phyloP scores from a whole-genome alignment of 164 flowering plant genomes.

The Vitis amurensis region DNA sequence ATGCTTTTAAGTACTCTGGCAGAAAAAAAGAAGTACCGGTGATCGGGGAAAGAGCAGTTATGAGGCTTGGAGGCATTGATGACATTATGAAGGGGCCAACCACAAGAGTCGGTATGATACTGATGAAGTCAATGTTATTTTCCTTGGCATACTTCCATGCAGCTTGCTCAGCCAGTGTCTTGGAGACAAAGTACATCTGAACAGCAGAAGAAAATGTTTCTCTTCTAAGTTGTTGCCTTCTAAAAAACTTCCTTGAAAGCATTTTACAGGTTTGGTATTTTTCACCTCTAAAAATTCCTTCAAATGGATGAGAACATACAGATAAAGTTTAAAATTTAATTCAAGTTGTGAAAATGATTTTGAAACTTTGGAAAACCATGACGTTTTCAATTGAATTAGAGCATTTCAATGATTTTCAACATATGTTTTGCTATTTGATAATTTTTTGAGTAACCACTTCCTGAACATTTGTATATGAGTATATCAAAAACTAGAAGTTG shows the following conservation, averaged over 20 bases:
- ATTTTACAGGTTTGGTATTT: too few relatives aligned
- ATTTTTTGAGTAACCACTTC: too few relatives aligned
- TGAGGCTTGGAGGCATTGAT: conserved; percentile 66
- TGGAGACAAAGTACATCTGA: conserved; percentile 73
- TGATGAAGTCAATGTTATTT: conserved; percentile 49
- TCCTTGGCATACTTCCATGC: conserved; percentile 60
- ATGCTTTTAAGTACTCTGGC: neutral
- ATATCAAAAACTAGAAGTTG: neutral
- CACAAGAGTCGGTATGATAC: conserved; percentile 57
- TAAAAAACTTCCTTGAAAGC: too few relatives aligned
- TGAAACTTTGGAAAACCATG: too few relatives aligned
- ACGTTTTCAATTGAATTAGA: too few relatives aligned
- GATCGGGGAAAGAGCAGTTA: conserved; percentile 58
- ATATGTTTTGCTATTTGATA: too few relatives aligned
- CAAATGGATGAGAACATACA: too few relatives aligned
- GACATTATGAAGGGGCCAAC: conserved; percentile 62
- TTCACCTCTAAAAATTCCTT: too few relatives aligned
- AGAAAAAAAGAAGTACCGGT: conserved; percentile 28
- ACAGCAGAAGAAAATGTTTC: neutral
- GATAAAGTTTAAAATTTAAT: too few relatives aligned
- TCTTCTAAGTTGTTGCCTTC: too few relatives aligned
- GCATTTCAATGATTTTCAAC: too few relatives aligned
- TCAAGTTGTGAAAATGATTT: too few relatives aligned
- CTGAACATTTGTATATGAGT: neutral
- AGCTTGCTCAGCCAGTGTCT: conserved; percentile 62